A percentile compares a stretch with the other conserved stretches of the same genome.
Conservation (phyloP, 441 rosid species). For the Pelargonium australe region DNA sequence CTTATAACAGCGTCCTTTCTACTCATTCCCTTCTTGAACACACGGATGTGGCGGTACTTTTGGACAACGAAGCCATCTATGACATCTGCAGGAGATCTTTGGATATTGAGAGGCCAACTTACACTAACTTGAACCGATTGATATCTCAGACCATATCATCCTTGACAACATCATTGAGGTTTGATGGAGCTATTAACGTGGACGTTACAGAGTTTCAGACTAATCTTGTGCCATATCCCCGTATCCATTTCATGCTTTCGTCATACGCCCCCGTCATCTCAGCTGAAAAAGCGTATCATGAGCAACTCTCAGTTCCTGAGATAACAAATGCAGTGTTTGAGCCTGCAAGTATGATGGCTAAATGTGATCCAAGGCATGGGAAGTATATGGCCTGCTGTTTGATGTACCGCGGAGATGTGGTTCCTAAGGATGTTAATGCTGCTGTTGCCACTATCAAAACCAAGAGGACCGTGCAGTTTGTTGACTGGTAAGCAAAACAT, state of each 20-base stretch:
- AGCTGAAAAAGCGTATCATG: constrained; percentile 70
- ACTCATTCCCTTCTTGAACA: constrained; percentile 80
- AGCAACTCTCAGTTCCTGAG: constrained; percentile 73
- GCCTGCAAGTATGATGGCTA: constrained; percentile 79
- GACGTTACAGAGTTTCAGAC: constrained; percentile 77
- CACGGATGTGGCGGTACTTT: constrained; percentile 65
- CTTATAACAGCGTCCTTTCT: constrained; percentile 70
- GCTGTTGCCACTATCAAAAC: constrained; percentile 70
- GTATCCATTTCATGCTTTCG: constrained; percentile 83
- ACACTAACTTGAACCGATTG: constrained; percentile 65
- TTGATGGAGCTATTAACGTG: constrained; percentile 82
- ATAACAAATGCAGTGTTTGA: constrained; percentile 71
- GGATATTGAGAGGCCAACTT: constrained; percentile 73
- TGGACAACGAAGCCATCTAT: constrained; percentile 79
- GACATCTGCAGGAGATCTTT: constrained; percentile 72
- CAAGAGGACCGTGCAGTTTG: constrained; percentile 69
- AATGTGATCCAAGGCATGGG: constrained; percentile 80
- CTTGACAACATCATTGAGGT: constrained; percentile 68
- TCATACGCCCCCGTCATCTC: constrained; percentile 77
- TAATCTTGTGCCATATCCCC: constrained; percentile 82
- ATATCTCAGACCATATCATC: constrained; percentile 73
- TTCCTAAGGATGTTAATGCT: constrained; percentile 76
- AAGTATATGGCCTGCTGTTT: constrained; percentile 81
- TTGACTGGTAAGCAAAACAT: constrained; percentile 57
- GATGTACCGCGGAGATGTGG: constrained; percentile 79